A percentile compares a stretch with the other conserved stretches of the same genome.
phyloP scores from a whole-genome alignment of 1,139 yeast species.

The Hyphopichia pseudoburtonii region DNA sequence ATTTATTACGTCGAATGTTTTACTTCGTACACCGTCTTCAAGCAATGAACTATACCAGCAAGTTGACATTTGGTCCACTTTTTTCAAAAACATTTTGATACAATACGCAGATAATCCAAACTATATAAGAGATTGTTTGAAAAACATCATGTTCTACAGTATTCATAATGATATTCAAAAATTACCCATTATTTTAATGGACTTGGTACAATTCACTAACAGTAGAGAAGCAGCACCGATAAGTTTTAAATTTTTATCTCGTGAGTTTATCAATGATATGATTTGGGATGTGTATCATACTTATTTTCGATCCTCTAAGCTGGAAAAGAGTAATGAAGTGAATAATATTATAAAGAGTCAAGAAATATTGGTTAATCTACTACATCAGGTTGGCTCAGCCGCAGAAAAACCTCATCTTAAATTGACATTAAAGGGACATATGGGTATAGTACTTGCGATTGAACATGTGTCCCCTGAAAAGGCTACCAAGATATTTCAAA shows the following conservation, averaged over 20 bases:
- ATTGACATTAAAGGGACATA: conserved; percentile 31
- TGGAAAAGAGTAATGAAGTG: conserved; percentile 1
- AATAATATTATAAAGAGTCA: conserved; percentile 26
- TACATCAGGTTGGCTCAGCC: conserved; percentile 11
- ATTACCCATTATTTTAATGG: conserved; percentile 17
- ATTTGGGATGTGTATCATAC: conserved; percentile 25
- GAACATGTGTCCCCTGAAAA: conserved; percentile 22
- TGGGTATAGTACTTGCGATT: conserved; percentile 41
- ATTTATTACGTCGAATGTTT: conserved; percentile 33
- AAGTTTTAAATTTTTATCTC: background rate
- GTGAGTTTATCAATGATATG: conserved; percentile 19
- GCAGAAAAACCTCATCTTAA: conserved; percentile 12
- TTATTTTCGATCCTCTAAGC: conserved; percentile 8
- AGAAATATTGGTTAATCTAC: conserved; percentile 25
- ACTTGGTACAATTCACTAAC: background rate
- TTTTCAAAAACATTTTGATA: conserved; percentile 16
- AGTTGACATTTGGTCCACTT: conserved; percentile 35
- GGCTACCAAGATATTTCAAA: conserved; percentile 26
- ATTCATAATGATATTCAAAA: conserved; percentile 22
- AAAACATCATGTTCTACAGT: conserved; percentile 28
- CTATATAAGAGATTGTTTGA: conserved; percentile 20
- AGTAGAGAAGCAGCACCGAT: background rate
- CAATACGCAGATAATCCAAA: conserved; percentile 17
- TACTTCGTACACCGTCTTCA: conserved; percentile 36
- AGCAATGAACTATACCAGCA: conserved; percentile 34